Base-by-base conservation (phyloP, 495 filamentous ascomycete species). In the Penicillium soppii region DNA sequence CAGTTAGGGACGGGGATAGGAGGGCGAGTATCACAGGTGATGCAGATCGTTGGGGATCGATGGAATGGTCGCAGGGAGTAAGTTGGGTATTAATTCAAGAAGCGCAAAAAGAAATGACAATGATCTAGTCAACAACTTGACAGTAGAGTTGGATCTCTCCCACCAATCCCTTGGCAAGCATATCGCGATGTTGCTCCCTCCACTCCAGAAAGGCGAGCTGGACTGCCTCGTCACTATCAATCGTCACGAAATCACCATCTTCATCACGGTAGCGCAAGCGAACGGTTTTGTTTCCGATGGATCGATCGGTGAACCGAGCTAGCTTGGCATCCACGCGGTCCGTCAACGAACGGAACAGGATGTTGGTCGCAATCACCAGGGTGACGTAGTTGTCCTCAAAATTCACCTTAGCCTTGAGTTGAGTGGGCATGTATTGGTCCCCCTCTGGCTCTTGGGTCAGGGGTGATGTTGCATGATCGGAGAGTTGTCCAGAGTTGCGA, bases 251-350 rank as follows among this genome's bases (percentile, higher is more conserved):
- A 62, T 97, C 95, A 9, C 88, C 88, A 55, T 96, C 90, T 50
- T 96, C 92, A 62, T 98, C 95, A 40, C 84, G 80, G 68, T 97
- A 98, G 50, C 89, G 88, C 38, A 98, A 69, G 66, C 88, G 87
- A 53, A 95, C 79, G 43, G 83, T 84, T 50, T 89, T 88, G 57
- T 78, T 81, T 49, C 83, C 82, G 59, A 96, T 91, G 13, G 87
- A 89, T 54, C 86, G 84, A 57, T 80, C 85, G 7, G 90, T 92
- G 54, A 89, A 87, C 37, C 90, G 82, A 32, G 84, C 86, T 56
- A 98, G 80, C 69, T 97, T 97, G 19, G 88, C 88, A 67, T 97
- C 95, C 61, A 98, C 97, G n/a, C 94, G 90, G 61, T 97, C 92
- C 41, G 90, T 89, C 19, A 98, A 77, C 23, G 89, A 91, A 41